Base-by-base conservation (phyloP, 2,329 filamentous ascomycete species). In the Clathrospora elynae region DNA sequence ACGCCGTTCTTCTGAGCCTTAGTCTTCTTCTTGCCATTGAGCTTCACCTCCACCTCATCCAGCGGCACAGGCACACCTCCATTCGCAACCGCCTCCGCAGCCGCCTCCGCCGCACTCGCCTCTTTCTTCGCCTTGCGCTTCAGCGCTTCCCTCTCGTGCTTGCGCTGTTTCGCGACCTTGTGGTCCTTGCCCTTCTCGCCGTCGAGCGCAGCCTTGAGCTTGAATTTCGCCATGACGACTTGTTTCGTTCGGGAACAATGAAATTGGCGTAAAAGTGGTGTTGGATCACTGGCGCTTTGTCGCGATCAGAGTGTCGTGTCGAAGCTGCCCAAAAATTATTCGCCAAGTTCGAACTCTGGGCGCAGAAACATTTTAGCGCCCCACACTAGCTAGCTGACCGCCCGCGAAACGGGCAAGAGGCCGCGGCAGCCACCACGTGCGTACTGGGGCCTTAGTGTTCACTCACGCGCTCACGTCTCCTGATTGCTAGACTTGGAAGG, bases 111-210 rank as follows among this genome's bases (percentile, higher is more conserved):
- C 26, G 18, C 12, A 11, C 14, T 22, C 10, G 29, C 8, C 14
- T 33, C 29, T 11, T 32, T 34, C 45, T 51, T 39, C 24, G 42
- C 31, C 28, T 51, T 49, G 12, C 28, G 41, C 23, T 51, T 51
- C 11, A 35, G 33, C 13, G 24, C 49, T 28, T 51, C 34, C 18
- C 49, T 51, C 31, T 49, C 49, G 19, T 46, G 20, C 37, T 51
- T 51, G 45, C 46, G 46, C 49, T 51, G 87, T 70, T 88, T 84
- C 70, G 92, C 88, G 38, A 89, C 78, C 52, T 86, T 85, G 50
- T 87, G 86, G 57, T 93, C 86, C 33, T 79, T 73, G 19, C 81
- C 81, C 62, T 80, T 77, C 45, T 81, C 72, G 38, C 76, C 73
- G 54, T 84, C 79, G 14, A 85, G 76, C 32, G 81, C 80, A 30